Evolutionary conservation across 2,329 filamentous ascomycete species (phyloP).

Genomic region (Cryoendolithus antarcticus): DNA sequence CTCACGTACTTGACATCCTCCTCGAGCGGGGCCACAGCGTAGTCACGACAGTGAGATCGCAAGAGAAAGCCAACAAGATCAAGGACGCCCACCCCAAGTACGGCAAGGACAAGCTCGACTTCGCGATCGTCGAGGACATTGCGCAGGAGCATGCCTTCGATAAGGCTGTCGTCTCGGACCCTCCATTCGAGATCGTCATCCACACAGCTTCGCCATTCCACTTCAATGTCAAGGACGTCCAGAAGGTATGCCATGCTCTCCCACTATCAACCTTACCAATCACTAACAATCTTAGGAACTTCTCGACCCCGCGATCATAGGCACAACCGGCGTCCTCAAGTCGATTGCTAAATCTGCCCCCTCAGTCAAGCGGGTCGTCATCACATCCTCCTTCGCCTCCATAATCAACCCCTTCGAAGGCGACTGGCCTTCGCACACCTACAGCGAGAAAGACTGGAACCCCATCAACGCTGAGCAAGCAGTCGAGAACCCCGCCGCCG

Average conservation of each 20-base stretch:
- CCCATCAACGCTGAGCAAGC: slow-evolving; percentile 42
- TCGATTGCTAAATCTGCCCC: slow-evolving; percentile 49
- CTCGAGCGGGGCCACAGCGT: slow-evolving; percentile 45
- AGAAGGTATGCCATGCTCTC: slow-evolving; percentile 34
- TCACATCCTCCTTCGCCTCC: slow-evolving; percentile 58
- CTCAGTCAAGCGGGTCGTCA: slow-evolving; percentile 59
- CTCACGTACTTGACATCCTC: slow-evolving; percentile 49
- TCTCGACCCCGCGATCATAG: slow-evolving; percentile 50
- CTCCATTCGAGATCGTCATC: slow-evolving; percentile 59
- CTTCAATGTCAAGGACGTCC: slow-evolving; percentile 59
- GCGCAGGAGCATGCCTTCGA: slow-evolving; percentile 56
- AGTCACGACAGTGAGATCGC: slow-evolving; percentile 50
- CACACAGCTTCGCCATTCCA: slow-evolving; percentile 68
- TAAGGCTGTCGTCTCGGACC: slow-evolving; percentile 46
- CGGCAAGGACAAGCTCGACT: slow-evolving; percentile 46
- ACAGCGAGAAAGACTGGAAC: slow-evolving; percentile 46
- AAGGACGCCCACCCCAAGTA: slow-evolving; percentile 39
- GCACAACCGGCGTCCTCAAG: slow-evolving; percentile 50
- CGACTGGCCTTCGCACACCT: slow-evolving; percentile 34
- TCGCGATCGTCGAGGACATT: slow-evolving; percentile 60
- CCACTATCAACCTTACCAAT: no score
- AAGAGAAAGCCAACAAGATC: slow-evolving; percentile 50
- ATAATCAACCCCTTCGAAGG: slow-evolving; percentile 47
- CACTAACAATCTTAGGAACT: slow-evolving; percentile 27
- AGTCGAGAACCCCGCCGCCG: slow-evolving; percentile 27